These are phyloP conservation scores for Beta lomatogona DNA, from an alignment of 179 eudicot genomes.

Conservation along the genomic window DNA sequence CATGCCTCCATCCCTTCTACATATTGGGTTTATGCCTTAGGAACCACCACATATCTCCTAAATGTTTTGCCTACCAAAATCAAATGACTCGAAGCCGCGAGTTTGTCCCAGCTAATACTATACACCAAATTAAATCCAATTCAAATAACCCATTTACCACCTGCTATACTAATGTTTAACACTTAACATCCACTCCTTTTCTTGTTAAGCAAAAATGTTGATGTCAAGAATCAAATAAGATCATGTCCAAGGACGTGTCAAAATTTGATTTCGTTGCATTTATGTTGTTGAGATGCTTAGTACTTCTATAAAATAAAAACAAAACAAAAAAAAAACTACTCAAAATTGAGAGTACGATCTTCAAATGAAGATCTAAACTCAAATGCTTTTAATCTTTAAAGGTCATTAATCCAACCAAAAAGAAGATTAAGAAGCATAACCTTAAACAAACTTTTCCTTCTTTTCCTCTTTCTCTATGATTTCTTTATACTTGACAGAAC, in stretches of 20 bases:
- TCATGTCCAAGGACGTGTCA: background rate
- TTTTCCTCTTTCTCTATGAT: background rate
- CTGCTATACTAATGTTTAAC: background rate
- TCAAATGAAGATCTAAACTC: background rate
- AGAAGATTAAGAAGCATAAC: background rate
- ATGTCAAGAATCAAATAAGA: background rate
- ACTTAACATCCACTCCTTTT: background rate
- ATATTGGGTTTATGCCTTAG: no score
- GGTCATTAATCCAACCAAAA: slow-evolving; percentile 2
- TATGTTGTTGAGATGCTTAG: background rate
- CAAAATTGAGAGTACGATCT: slow-evolving; percentile 7
- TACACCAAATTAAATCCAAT: no score
- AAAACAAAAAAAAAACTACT: no score
- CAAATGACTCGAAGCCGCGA: no score
- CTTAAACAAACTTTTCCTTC: slow-evolving; percentile 6
- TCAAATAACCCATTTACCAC: background rate
- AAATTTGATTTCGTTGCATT: background rate
- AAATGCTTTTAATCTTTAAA: background rate
- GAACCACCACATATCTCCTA: no score
- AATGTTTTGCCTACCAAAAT: no score
- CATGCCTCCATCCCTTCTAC: no score
- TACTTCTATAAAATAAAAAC: no score
- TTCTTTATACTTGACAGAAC: slow-evolving; percentile 5
- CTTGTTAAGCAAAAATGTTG: background rate
- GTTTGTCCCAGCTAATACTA: no score